Percentiles rank a stretch among this genome's conserved stretches.
These are phyloP conservation scores for Achaetomiella virescens DNA, from an alignment of 495 filamentous ascomycete genomes.

Conservation along the genomic window DNA sequence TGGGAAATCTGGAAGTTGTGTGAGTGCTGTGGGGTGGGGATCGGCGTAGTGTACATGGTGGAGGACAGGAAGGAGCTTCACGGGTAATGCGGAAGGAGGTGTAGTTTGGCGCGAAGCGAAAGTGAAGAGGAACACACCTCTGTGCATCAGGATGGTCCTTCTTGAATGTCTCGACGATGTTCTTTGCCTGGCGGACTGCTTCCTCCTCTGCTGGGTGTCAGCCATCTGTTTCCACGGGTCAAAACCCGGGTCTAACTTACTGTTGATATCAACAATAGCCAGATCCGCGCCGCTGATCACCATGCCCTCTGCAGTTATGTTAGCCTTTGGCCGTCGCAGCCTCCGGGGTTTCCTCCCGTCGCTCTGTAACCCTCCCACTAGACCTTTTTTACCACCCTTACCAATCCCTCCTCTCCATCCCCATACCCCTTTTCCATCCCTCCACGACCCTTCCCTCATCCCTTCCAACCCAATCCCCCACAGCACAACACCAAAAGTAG, in stretches of 20 bases:
- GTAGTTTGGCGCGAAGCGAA: not conserved
- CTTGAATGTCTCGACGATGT: slow-evolving; percentile 64
- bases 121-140: slow-evolving; percentile 41
- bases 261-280: slow-evolving; percentile 89
- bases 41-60: not conserved
- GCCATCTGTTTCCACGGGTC: not conserved
- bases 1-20: slow-evolving; percentile 57
- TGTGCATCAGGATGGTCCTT: slow-evolving; percentile 71
- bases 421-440: not conserved
- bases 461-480: not conserved
- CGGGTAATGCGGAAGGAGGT: too few species aligned
- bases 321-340: too few species aligned
- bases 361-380: too few species aligned
- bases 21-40: too few species aligned
- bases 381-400: too few species aligned
- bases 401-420: not conserved
- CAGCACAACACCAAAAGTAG: not conserved
- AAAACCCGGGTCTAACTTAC: slow-evolving; percentile 45
- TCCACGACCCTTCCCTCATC: not conserved
- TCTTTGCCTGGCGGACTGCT: slow-evolving; percentile 66
- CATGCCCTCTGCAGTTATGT: slow-evolving; percentile 49
- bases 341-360: too few species aligned
- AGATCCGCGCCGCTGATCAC: slow-evolving; percentile 82
- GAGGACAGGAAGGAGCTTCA: not conserved
- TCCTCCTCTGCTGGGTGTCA: slow-evolving; percentile 58